Base-by-base conservation (phyloP, 192 early-diverging fungal species). In the Fimicolochytrium jonesii region DNA sequence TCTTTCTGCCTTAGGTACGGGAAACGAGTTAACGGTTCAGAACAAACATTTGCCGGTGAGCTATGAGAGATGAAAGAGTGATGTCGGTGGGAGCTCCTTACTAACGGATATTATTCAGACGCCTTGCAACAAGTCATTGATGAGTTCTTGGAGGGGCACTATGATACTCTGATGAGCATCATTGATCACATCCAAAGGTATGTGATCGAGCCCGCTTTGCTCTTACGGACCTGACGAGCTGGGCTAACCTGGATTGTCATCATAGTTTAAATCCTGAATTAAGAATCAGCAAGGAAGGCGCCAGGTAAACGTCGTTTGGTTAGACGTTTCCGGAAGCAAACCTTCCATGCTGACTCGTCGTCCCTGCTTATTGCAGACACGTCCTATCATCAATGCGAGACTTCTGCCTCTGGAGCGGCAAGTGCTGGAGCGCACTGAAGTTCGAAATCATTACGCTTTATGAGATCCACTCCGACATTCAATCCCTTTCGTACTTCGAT, bases 121-220 rank as follows among this genome's bases (percentile, higher is more conserved):
- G 63, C 63, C 15, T 11, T 65, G 9, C n/a, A 60, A 15, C 33
- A 66, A 58, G 57, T 68, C 6, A 56, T 69, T 31, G 22, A 51
- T 26, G 67, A 69, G 52, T 69, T 69, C 37, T 37, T 69, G 35
- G 59, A 62, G 10, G 67, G 67, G n/a, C 61, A 69, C 1, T 69
- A 48, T 31, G 67, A 69, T 35, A 65, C 56, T 20, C 25, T 69
- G 6, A 55, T 69, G 42, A 20, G 56, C 7, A 22, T 69, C 9
- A 47, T 69, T 5, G 67, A 69, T 36, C 55, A 69, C 18, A 31
- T 69, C 15, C 59, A 64, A 36, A 69, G 51, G 67, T 69, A 64
- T 11, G n/a, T n/a, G n/a, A n/a, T n/a, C n/a, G n/a, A n/a, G n/a
- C n/a, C n/a, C n/a, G n/a, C n/a, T n/a, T n/a, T n/a, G n/a, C n/a